A percentile compares a stretch with the other conserved stretches of the same genome.
phyloP scores from a whole-genome alignment of 352 stramenopile genomes.

The Phytophthora pistaciae region DNA sequence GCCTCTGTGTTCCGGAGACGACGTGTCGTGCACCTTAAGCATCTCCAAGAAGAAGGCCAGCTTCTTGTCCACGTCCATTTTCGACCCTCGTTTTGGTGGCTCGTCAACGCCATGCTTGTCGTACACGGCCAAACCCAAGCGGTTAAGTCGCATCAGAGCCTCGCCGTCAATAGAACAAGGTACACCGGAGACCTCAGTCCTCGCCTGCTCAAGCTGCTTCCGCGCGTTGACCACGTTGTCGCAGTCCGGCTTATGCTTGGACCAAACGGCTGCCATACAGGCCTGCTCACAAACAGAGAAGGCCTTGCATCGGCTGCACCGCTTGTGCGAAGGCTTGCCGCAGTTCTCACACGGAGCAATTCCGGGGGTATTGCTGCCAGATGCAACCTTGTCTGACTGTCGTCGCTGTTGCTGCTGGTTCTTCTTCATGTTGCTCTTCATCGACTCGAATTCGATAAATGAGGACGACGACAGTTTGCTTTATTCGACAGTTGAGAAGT shows the following conservation, averaged over 20 bases:
- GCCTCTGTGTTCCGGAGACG: conserved; percentile 22
- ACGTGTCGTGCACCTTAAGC: conserved; percentile 36
- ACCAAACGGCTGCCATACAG: conserved; percentile 36
- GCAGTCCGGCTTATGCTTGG: conserved; percentile 39
- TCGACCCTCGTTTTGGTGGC: conserved; percentile 26
- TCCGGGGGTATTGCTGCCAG: background rate
- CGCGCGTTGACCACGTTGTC: conserved; percentile 25
- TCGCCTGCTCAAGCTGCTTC: conserved; percentile 6
- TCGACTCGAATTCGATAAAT: conserved; percentile 17
- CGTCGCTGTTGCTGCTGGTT: background rate
- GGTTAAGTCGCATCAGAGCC: conserved; percentile 14
- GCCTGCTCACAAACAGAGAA: conserved; percentile 32
- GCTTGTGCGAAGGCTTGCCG: conserved; percentile 22
- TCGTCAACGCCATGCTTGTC: conserved; percentile 21
- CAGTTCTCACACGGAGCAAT: conserved; percentile 36
- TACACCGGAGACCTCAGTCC: background rate
- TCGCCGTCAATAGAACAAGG: conserved; percentile 8
- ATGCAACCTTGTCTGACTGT: background rate
- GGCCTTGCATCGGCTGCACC: conserved; percentile 42
- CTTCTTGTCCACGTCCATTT: conserved; percentile 32
- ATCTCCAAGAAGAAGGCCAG: conserved; percentile 33
- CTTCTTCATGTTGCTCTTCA: conserved; percentile 1
- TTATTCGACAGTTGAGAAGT: conserved; percentile 24
- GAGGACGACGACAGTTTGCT: conserved; percentile 2
- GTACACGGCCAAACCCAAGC: conserved; percentile 23